Conservation (phyloP, 2,329 filamentous ascomycete genomes). For the Apiospora phragmitis region DNA sequence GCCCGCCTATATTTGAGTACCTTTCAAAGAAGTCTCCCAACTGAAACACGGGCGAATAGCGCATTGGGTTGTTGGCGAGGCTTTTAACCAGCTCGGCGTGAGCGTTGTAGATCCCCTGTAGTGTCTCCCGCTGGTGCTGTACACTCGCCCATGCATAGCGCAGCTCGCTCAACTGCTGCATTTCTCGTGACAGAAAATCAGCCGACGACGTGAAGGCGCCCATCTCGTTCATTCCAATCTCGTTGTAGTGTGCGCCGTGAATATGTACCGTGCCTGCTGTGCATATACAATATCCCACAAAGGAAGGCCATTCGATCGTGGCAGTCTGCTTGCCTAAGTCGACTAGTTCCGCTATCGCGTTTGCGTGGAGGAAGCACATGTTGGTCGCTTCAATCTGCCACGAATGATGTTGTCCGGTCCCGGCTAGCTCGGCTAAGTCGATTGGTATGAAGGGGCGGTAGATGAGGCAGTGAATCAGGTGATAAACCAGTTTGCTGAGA, state of each 20-base stretch:
- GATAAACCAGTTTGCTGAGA: conserved; percentile 83
- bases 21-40: conserved; percentile 87
- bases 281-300: conserved; percentile 83
- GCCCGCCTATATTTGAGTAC: conserved; percentile 60
- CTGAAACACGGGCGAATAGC: conserved; percentile 78
- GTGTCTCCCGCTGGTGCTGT: conserved; percentile 76
- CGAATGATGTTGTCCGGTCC: conserved; percentile 80
- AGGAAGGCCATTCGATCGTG: conserved; percentile 80
- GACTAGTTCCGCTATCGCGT: conserved; percentile 81
- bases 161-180: conserved; percentile 77
- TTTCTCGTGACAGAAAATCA: conserved; percentile 74
- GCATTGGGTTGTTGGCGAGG: conserved; percentile 65
- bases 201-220: conserved; percentile 63
- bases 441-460: conserved; percentile 87
- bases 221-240: conserved; percentile 49
- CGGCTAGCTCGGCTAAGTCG: conserved; percentile 76
- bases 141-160: conserved; percentile 75
- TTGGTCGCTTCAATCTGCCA: conserved; percentile 94
- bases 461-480: conserved; percentile 82
- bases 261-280: conserved; percentile 87
- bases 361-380: conserved; percentile 82
- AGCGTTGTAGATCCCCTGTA: conserved; percentile 76
- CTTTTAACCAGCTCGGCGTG: conserved; percentile 79
- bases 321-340: conserved; percentile 74
- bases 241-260: conserved; percentile 79